These are phyloP conservation scores for Scleromitrula shiraiana DNA, from an alignment of 2,329 filamentous ascomycete genomes.

Conservation along the genomic window DNA sequence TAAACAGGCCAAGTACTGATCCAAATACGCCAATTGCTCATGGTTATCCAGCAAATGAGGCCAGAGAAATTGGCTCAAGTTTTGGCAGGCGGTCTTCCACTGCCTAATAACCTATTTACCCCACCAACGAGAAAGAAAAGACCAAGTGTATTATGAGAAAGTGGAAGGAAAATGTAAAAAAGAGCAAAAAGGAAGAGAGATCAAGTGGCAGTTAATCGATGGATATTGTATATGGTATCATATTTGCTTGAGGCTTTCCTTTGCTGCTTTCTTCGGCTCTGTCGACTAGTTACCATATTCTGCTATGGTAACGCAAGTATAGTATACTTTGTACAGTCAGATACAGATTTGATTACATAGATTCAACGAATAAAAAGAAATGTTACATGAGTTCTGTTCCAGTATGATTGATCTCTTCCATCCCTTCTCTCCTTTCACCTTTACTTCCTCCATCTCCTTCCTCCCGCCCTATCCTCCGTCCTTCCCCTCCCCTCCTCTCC, in stretches of 20 bases:
- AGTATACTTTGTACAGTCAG: not conserved
- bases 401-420: too few relatives aligned
- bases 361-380: not conserved
- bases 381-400: not conserved
- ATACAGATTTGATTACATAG: not conserved
- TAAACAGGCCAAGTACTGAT: slow-evolving; percentile 2
- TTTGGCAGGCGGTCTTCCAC: not conserved
- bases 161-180: too few relatives aligned
- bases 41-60: slow-evolving; percentile 16
- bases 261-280: not conserved
- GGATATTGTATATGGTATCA: not conserved
- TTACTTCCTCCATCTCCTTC: too few relatives aligned
- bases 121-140: too few relatives aligned
- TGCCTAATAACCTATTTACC: too few relatives aligned
- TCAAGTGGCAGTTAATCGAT: too few relatives aligned
- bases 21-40: slow-evolving; percentile 1
- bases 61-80: slow-evolving; percentile 41
- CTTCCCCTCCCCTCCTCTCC: too few relatives aligned
- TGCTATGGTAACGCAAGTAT: not conserved
- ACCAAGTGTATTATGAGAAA: too few relatives aligned
- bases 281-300: not conserved
- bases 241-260: not conserved
- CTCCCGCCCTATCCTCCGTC: too few relatives aligned
- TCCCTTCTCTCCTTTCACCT: too few relatives aligned
- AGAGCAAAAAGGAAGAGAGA: too few relatives aligned